Conservation (phyloP, 768 basidiomycete genomes). For the Sporobolomyces phaffii region DNA sequence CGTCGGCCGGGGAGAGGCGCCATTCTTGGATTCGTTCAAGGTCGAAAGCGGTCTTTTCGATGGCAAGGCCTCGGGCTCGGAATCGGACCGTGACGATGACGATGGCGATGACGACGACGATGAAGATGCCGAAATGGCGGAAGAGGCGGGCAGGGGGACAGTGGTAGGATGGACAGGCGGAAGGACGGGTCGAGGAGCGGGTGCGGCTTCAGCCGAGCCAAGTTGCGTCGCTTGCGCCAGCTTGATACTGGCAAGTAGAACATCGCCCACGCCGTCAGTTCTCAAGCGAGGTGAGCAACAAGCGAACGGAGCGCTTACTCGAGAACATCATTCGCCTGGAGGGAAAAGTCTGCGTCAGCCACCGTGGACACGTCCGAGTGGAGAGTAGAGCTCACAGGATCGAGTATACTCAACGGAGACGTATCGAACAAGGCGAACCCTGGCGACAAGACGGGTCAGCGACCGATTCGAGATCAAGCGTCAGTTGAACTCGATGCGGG, state of each 20-base stretch:
- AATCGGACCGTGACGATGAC: background rate
- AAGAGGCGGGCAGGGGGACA: constrained; percentile 8
- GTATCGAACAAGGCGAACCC: background rate
- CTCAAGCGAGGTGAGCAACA: too few species aligned
- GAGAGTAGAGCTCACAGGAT: constrained; percentile 5
- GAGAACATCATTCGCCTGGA: constrained; percentile 31
- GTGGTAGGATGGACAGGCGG: background rate
- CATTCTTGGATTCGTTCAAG: background rate
- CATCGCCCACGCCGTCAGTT: background rate
- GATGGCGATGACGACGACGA: background rate
- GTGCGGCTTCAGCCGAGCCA: background rate
- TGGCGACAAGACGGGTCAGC: too few species aligned
- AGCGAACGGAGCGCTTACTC: constrained; percentile 10
- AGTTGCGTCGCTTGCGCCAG: background rate
- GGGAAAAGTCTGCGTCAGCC: background rate
- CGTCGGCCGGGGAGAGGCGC: background rate
- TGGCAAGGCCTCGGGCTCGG: background rate
- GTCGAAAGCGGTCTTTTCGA: background rate
- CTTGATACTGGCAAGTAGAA: constrained; percentile 16
- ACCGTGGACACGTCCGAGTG: too few species aligned
- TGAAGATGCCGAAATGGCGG: background rate
- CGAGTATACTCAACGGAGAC: constrained; percentile 15
- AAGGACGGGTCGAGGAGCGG: background rate
- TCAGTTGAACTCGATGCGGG: background rate
- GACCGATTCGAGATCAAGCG: too few species aligned